Conservation (phyloP, 1,284 basidiomycete species). For the Pseudomicrostroma phylloplanum region DNA sequence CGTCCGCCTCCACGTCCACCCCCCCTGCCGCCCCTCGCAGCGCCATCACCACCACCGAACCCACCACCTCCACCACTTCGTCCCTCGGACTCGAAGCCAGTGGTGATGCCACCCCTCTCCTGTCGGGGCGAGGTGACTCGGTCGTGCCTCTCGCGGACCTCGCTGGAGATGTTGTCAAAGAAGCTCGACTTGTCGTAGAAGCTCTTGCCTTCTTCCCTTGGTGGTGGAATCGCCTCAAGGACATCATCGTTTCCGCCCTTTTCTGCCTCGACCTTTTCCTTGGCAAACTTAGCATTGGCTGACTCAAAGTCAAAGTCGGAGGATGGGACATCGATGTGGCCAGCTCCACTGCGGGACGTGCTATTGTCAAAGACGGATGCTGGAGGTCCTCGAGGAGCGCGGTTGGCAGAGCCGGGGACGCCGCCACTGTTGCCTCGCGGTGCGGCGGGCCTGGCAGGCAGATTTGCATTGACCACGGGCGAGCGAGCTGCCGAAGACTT, state of each 20-base stretch:
- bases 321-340: conserved; percentile 23
- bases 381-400: conserved; percentile 7
- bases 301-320: conserved; percentile 47
- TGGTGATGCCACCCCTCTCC: conserved; percentile 4
- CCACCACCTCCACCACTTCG: conserved; percentile 15
- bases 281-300: conserved; percentile 46
- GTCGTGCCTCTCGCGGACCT: conserved; percentile 45
- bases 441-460: conserved; percentile 30
- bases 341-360: conserved; percentile 3
- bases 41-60: conserved; percentile 4
- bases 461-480: conserved; percentile 18
- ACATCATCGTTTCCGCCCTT: conserved; percentile 5
- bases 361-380: conserved; percentile 12
- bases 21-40: conserved; percentile 17
- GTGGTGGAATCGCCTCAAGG: conserved; percentile 41
- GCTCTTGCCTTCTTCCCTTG: conserved; percentile 16
- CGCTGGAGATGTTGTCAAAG: conserved; percentile 47
- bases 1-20: conserved; percentile 24
- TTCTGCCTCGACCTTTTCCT: conserved; percentile 19
- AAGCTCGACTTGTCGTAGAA: conserved; percentile 49
- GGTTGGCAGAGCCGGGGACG: conserved; percentile 14
- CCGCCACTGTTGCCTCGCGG: conserved; percentile 4
- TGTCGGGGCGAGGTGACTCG: neutral
- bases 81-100: conserved; percentile 17
- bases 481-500: conserved; percentile 18